Evolutionary conservation across 768 basidiomycete species (phyloP).

Genomic region (Boletus vinaceobasis): DNA sequence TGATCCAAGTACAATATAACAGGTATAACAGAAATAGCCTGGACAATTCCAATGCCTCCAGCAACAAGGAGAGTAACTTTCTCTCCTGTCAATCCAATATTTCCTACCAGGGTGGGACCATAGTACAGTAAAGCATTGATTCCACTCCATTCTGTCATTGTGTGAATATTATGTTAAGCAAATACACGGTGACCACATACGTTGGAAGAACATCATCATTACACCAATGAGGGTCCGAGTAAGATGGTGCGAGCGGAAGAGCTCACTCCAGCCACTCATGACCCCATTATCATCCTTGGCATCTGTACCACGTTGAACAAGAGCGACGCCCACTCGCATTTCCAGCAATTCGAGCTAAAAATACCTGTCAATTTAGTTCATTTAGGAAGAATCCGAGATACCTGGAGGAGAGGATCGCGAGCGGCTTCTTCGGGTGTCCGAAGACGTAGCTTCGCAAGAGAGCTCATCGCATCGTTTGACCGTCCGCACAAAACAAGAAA

Average conservation of each 20-base stretch:
- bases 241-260: conserved; percentile 53
- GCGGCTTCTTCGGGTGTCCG: conserved; percentile 44
- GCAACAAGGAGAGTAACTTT: conserved; percentile 61
- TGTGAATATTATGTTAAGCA: background rate
- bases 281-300: conserved; percentile 15
- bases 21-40: conserved; percentile 72
- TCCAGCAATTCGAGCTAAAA: conserved; percentile 67
- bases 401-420: conserved; percentile 52
- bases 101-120: conserved; percentile 67
- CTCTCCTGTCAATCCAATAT: conserved; percentile 60
- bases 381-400: conserved; percentile 8
- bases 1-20: conserved; percentile 69
- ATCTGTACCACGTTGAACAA: conserved; percentile 41
- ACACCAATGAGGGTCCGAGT: conserved; percentile 67
- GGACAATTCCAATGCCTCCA: conserved; percentile 76
- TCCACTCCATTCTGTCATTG: conserved; percentile 71
- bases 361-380: background rate
- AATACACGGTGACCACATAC: conserved; percentile 38
- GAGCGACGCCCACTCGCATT: conserved; percentile 64
- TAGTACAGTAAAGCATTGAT: conserved; percentile 85
- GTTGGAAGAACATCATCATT: conserved; percentile 80
- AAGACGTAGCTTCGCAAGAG: conserved; percentile 52
- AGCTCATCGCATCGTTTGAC: conserved; percentile 53
- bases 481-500: conserved; percentile 47
- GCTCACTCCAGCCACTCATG: conserved; percentile 47